phyloP scores from a whole-genome alignment of 2,329 filamentous ascomycete genomes.

The Blumeriella jaapii region DNA sequence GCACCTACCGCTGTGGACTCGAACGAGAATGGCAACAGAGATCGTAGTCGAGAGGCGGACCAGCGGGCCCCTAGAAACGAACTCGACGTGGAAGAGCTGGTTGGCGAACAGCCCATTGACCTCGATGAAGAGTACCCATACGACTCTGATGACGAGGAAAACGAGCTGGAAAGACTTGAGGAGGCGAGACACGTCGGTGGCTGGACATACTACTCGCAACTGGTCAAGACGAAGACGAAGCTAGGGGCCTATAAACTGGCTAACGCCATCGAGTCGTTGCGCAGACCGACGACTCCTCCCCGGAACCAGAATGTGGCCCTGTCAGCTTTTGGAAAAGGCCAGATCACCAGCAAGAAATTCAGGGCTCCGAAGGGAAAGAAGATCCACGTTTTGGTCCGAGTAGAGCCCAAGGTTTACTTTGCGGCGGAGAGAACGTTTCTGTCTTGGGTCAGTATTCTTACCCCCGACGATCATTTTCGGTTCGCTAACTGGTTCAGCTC shows the following conservation, averaged over 20 bases:
- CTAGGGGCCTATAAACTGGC: slow-evolving; percentile 13
- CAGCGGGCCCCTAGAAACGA: slow-evolving; percentile 28
- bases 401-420: slow-evolving; percentile 97
- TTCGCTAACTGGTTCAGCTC: slow-evolving; percentile 43
- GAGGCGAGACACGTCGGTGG: slow-evolving; percentile 68
- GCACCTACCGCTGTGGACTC: slow-evolving; percentile 9
- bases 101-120: slow-evolving; percentile 41
- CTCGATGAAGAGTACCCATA: slow-evolving; percentile 69
- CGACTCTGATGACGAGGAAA: slow-evolving; percentile 78
- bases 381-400: slow-evolving; percentile 89
- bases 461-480: slow-evolving; percentile 3
- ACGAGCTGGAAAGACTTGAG: slow-evolving; percentile 63
- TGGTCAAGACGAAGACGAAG: slow-evolving; percentile 33
- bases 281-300: slow-evolving; percentile 9
- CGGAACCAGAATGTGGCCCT: slow-evolving; percentile 35
- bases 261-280: slow-evolving; percentile 10
- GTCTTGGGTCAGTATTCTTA: slow-evolving; percentile 57
- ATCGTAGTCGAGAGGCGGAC: slow-evolving; percentile 15
- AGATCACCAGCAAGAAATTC: slow-evolving; percentile 49
- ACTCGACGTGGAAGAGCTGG: slow-evolving; percentile 75
- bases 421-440: slow-evolving; percentile 93
- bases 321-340: slow-evolving; percentile 40
- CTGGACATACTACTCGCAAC: slow-evolving; percentile 57
- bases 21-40: slow-evolving; percentile 15
- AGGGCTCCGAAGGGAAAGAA: slow-evolving; percentile 74